Base-by-base conservation (phyloP, 2,329 filamentous ascomycete genomes). In the Macroventuria anomochaeta region DNA sequence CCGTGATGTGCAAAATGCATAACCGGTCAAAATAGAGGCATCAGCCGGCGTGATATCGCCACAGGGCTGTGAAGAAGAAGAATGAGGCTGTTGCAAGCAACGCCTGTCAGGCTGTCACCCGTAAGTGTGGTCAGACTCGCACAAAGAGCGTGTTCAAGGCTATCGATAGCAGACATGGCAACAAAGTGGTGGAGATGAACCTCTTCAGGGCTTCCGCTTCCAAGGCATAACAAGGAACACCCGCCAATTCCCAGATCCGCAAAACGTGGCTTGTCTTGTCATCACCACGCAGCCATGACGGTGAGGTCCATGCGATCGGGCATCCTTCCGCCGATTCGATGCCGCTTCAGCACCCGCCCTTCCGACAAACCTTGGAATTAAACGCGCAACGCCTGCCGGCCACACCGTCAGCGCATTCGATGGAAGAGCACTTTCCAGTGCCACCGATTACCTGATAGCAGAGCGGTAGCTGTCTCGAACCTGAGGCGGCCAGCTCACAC, bases 281-380 rank as follows among this genome's bases (percentile, higher is more conserved):
- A 59, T 63, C 59, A 60, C 40, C 46, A 56, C 59, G 59, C 65
- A 64, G 63, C 62, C 56, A 73, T 70, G 65, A 67, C 66, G 68
- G 60, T 51, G 41, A 43, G 61, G 51, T 47, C 53, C 55, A 58
- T 60, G 60, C 51, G 47, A 57, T 43, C 55, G 60, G 55, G 67
- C 62, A 61, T 61, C 57, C 57, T 47, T 55, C 61, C 55, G 60
- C 63, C 65, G 64, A 67, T 67, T 68, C 63, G 62, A 67, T 62
- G 67, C 65, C 61, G 67, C 67, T 61, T 64, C 65, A 58, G 64
- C 63, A 67, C 67, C 70, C 71, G 69, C 70, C 33, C 63, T 72
- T 64, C 71, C 71, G 70, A 60, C 57, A 43, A 62, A 55, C 50
- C 57, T 54, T 62, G 57, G 55, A 55, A 59, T 50, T 42, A 55